Evolutionary conservation across 2,329 filamentous ascomycete genomes (phyloP).

Genomic region (Penicillium olsonii): DNA sequence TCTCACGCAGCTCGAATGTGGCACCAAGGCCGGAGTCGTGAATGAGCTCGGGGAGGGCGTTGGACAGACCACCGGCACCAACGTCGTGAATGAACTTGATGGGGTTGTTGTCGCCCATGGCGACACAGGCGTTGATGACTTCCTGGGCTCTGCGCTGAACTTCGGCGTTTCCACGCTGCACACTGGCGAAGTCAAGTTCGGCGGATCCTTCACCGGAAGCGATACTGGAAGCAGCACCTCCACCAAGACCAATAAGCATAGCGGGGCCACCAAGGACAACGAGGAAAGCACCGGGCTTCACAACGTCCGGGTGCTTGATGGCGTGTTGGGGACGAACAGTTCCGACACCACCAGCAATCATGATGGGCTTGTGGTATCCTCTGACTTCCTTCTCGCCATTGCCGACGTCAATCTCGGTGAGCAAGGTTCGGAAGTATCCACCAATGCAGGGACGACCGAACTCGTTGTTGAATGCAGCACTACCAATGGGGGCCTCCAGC

Average conservation of each 20-base stretch:
- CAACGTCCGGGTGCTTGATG: slow-evolving; percentile 76
- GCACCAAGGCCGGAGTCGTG: slow-evolving; percentile 90
- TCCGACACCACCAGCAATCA: slow-evolving; percentile 94
- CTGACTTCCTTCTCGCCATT: slow-evolving; percentile 69
- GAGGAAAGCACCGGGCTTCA: slow-evolving; percentile 83
- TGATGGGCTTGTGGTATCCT: slow-evolving; percentile 97
- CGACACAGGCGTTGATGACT: slow-evolving; percentile 92
- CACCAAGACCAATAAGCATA: slow-evolving; percentile 96
- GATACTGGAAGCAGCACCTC: slow-evolving; percentile 90
- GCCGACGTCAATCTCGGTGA: slow-evolving; percentile 66
- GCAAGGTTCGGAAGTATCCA: slow-evolving; percentile 88
- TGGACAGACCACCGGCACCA: slow-evolving; percentile 84
- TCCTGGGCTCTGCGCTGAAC: slow-evolving; percentile 95
- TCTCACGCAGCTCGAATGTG: slow-evolving; percentile 88
- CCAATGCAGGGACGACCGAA: slow-evolving; percentile 87
- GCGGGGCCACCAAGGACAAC: slow-evolving; percentile 93
- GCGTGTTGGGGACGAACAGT: slow-evolving; percentile 90
- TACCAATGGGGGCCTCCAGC: slow-evolving; percentile 94
- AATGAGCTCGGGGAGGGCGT: slow-evolving; percentile 83
- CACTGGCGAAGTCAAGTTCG: slow-evolving; percentile 94
- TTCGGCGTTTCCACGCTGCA: slow-evolving; percentile 95
- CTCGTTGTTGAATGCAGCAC: slow-evolving; percentile 95
- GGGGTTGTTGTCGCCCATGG: slow-evolving; percentile 79
- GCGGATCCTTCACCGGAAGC: slow-evolving; percentile 85
- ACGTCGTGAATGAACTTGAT: slow-evolving; percentile 98